These are phyloP conservation scores for Ichthyophonus hoferi DNA, from an alignment of 208 protist genomes.

Conservation along the genomic window DNA sequence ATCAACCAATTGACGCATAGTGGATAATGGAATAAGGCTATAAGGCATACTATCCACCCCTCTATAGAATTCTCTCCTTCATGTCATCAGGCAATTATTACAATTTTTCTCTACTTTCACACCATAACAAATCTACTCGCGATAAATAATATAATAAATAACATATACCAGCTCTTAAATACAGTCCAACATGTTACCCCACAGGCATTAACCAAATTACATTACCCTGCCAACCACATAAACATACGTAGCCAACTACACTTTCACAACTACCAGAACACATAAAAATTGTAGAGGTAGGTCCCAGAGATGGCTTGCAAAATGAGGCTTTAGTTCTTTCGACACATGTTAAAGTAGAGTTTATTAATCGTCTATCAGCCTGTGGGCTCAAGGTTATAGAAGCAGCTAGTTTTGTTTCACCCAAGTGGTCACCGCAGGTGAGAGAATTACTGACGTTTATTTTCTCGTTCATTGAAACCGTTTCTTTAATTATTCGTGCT, in stretches of 20 bases:
- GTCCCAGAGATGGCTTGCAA: slow-evolving; percentile 63
- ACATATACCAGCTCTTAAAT: too few relatives aligned
- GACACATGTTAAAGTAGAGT: slow-evolving; percentile 53
- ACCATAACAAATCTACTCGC: too few relatives aligned
- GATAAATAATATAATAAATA: too few relatives aligned
- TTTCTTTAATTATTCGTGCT: neutral
- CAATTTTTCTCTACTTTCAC: too few relatives aligned
- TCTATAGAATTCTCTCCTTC: too few relatives aligned
- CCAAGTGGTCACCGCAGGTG: slow-evolving; percentile 66
- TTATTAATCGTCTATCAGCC: slow-evolving; percentile 58
- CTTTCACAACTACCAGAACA: slow-evolving; percentile 38
- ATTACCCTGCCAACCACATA: too few relatives aligned
- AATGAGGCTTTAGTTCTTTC: slow-evolving; percentile 53
- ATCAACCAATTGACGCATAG: too few relatives aligned
- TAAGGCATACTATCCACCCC: too few relatives aligned
- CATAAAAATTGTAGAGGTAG: slow-evolving; percentile 62
- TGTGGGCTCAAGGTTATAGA: slow-evolving; percentile 58
- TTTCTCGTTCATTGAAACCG: neutral
- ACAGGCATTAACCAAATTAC: too few relatives aligned
- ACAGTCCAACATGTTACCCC: too few relatives aligned
- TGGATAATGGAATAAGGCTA: too few relatives aligned
- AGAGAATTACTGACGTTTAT: neutral
- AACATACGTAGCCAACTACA: neutral
- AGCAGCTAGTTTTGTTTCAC: slow-evolving; percentile 64
- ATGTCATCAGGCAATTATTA: too few relatives aligned